phyloP scores from a whole-genome alignment of 2,329 filamentous ascomycete genomes.

The Alternaria postmessia region DNA sequence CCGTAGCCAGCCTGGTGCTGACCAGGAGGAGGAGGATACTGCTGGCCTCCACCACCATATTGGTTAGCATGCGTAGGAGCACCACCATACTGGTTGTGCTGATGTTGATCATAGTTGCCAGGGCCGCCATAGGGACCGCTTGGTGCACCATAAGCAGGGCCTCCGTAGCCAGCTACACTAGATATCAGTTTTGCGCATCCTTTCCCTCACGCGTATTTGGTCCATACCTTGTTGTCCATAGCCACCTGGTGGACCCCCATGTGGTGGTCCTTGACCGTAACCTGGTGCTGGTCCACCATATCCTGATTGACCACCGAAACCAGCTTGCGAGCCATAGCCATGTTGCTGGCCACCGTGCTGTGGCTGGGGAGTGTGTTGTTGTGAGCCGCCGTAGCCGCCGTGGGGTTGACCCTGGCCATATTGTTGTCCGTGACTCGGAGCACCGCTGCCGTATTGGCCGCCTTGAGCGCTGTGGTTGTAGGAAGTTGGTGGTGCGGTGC shows the following conservation, averaged over 20 bases:
- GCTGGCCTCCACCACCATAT: slow-evolving; percentile 21
- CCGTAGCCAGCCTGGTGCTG: slow-evolving; percentile 22
- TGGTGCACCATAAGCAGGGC: slow-evolving; percentile 35
- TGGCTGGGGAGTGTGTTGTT: slow-evolving; percentile 19
- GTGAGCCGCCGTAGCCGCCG: slow-evolving; percentile 21
- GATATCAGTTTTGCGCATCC: slow-evolving; percentile 8
- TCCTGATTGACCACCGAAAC: slow-evolving; percentile 34
- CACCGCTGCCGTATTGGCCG: slow-evolving; percentile 28
- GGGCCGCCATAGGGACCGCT: slow-evolving; percentile 36
- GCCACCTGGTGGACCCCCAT: slow-evolving; percentile 23
- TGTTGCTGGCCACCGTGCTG: slow-evolving; percentile 10
- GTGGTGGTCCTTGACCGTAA: slow-evolving; percentile 16
- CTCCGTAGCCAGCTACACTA: slow-evolving; percentile 41
- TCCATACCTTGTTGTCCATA: slow-evolving; percentile 37
- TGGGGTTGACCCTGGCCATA: slow-evolving; percentile 11
- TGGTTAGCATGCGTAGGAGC: slow-evolving; percentile 23
- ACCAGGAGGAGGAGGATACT: slow-evolving; percentile 27
- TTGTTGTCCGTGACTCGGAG: slow-evolving; percentile 33
- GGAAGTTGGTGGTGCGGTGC: slow-evolving; percentile 68
- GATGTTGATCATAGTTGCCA: slow-evolving; percentile 42
- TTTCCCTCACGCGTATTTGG: neutral
- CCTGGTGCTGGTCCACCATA: slow-evolving; percentile 20
- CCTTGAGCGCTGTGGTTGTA: slow-evolving; percentile 59
- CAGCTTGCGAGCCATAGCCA: slow-evolving; percentile 34
- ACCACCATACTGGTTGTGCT: slow-evolving; percentile 38